Base-by-base conservation (phyloP, 1,284 basidiomycete genomes). In the Malassezia restricta region DNA sequence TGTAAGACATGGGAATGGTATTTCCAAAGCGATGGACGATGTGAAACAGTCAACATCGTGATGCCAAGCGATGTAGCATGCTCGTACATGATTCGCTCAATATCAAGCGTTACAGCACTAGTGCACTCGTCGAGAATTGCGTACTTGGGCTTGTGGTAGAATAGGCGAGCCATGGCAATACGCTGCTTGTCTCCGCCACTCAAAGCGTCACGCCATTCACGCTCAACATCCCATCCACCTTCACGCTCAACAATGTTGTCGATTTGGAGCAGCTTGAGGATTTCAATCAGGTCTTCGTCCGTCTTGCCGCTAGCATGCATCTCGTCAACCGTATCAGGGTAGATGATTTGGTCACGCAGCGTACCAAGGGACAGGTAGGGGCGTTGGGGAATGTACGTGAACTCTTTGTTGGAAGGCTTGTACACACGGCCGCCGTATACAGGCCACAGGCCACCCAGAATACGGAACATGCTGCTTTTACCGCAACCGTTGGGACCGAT, bases 51-150 rank as follows among this genome's bases (percentile, higher is more conserved):
- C 51, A 73, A 46, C 59, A 74, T 64, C 7, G 71, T 73, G 47
- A 73, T 74, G 15, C 73, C 72, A 6, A 74, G 55, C 31, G 64
- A 70, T 0, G 86, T 89, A 1, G 91, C 92, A 67, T 88, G 82
- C 68, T 91, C 87, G 82, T 95, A 98, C 88, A 95, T 94, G 75
- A 81, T 60, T 50, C 84, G 87, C 74, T 96, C 92, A 72, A 94
- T 84, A 53, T 92, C 88, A 14, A 86, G 80, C 5, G 91, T 91
- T 9, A 98, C 90, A 0, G 92, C 83, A 9, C 84, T 87, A 1
- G 92, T 96, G 58, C 90, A 92, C 74, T 98, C 92, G 69, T 96
- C 92, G 40, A 96, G 78, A 49, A 98, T 90, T 5, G 91, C 92
- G 65, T 92, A 96, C 86, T 89, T 90, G 15, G 92, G 92, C 59